phyloP scores from a whole-genome alignment of 2,329 filamentous ascomycete genomes.

The Colletotrichum tabaci region DNA sequence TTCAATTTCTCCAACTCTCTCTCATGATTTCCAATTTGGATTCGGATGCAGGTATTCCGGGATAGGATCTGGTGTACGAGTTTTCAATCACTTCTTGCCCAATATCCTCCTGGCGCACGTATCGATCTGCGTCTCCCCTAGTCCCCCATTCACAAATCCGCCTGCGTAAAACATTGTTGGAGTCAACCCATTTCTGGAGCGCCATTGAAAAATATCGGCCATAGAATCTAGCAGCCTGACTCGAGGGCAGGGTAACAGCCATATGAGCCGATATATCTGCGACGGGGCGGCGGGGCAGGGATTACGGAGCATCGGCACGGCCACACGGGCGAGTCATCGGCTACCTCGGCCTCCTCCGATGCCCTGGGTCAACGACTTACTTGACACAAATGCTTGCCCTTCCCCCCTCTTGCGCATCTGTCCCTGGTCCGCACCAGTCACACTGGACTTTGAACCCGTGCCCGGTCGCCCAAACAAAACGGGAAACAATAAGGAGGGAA shows the following conservation, averaged over 20 bases:
- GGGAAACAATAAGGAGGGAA: background rate
- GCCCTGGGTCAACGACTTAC: background rate
- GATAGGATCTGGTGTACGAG: too few relatives aligned
- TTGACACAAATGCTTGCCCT: slow-evolving; percentile 36
- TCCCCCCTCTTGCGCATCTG: slow-evolving; percentile 21
- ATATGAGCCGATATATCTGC: slow-evolving; percentile 27
- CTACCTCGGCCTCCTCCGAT: slow-evolving; percentile 15
- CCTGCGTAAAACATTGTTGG: background rate
- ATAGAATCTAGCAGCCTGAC: background rate
- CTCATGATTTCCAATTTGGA: too few relatives aligned
- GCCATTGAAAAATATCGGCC: background rate
- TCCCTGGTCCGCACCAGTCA: slow-evolving; percentile 11
- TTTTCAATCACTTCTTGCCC: too few relatives aligned
- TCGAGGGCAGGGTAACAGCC: background rate
- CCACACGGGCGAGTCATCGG: slow-evolving; percentile 22
- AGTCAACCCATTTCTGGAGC: too few relatives aligned
- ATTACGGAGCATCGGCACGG: slow-evolving; percentile 27
- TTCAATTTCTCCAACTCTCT: too few relatives aligned
- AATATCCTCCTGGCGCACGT: too few relatives aligned
- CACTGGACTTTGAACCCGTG: background rate
- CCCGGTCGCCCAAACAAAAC: background rate
- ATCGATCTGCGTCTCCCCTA: too few relatives aligned
- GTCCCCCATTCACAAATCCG: too few relatives aligned
- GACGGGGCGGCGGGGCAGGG: slow-evolving; percentile 18
- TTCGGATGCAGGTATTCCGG: too few relatives aligned